Base-by-base conservation (phyloP, 495 filamentous ascomycete species). In the Penicillium malachiteum region DNA sequence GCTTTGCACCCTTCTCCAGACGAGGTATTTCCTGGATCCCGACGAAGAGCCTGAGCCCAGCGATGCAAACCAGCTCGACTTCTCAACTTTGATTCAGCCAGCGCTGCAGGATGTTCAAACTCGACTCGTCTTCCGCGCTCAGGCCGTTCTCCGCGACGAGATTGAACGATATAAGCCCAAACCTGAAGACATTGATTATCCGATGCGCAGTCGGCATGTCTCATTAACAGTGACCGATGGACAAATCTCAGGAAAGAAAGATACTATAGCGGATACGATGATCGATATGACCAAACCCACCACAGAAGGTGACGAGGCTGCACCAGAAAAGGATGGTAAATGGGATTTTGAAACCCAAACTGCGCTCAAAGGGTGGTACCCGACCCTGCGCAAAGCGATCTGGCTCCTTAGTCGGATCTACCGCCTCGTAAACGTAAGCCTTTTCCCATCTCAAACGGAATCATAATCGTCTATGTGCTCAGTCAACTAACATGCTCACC, bases 361-460 rank as follows among this genome's bases (percentile, higher is more conserved):
- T 31, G 71, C 74, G 7, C 69, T 77, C 17, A 68, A 75, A 52
- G 78, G 72, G 12, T 82, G 75, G 83, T 89, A 79, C 76, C 88
- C 89, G 0, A 88, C 89, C 0, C 73, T 91, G 17, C 82, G 85
- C 57, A 87, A 86, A 60, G 89, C 90, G 0, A 86, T 94, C 16
- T 90, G 90, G 81, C 83, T 96, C 1, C 79, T 96, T 9, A 88
- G 85, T 62, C 79, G 89, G 65, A 93, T 94, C 60, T 92, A 96
- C 68, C 87, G 90, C 64, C 77, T 89, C 66, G 84, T 93, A 30
- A 87, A 91, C 71, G 89, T 81, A 52, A 55, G 52, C 30, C 49
- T 7, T n/a, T 9, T n/a, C 10, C 3, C 21, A 13, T 18, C 2
- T 10, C 26, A 10, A 9, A n/a, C n/a, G 5, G 11, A n/a, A 13